Conservation (phyloP, 371 early-diverging fungal species). For the Mortierella sp. region DNA sequence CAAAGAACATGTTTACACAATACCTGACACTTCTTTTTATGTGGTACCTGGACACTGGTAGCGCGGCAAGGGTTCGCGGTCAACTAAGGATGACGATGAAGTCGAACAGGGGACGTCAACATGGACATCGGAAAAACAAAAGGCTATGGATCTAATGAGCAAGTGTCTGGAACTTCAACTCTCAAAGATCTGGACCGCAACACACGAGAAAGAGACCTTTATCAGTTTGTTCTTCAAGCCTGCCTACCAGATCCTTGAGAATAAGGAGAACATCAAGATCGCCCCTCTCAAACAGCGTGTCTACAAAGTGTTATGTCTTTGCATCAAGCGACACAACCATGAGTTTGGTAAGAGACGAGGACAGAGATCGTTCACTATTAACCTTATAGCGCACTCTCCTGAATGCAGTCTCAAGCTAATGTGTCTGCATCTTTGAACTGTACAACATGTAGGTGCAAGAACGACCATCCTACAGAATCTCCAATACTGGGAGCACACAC, state of each 20-base stretch:
- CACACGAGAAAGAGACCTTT: constrained; percentile 81
- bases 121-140: constrained; percentile 67
- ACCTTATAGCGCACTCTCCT: too few species aligned
- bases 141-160: constrained; percentile 63
- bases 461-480: constrained; percentile 89
- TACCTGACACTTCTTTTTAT: constrained; percentile 12
- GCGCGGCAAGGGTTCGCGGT: constrained; percentile 30
- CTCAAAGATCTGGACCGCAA: constrained; percentile 80
- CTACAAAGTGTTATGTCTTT: constrained; percentile 70
- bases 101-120: constrained; percentile 59
- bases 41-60: not conserved
- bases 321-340: constrained; percentile 80
- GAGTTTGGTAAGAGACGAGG: constrained; percentile 75
- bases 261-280: constrained; percentile 73
- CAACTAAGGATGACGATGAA: constrained; percentile 52
- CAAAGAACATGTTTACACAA: not conserved
- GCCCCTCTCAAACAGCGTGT: constrained; percentile 63
- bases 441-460: constrained; percentile 65
- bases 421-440: not conserved
- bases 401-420: not conserved
- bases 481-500: constrained; percentile 92
- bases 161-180: constrained; percentile 74
- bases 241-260: constrained; percentile 85
- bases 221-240: constrained; percentile 88
- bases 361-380: too few species aligned